A percentile compares a stretch with the other conserved stretches of the same genome.
These are phyloP conservation scores for Biancaea sappan DNA, from an alignment of 306 rosid genomes.

Conservation along the genomic window DNA sequence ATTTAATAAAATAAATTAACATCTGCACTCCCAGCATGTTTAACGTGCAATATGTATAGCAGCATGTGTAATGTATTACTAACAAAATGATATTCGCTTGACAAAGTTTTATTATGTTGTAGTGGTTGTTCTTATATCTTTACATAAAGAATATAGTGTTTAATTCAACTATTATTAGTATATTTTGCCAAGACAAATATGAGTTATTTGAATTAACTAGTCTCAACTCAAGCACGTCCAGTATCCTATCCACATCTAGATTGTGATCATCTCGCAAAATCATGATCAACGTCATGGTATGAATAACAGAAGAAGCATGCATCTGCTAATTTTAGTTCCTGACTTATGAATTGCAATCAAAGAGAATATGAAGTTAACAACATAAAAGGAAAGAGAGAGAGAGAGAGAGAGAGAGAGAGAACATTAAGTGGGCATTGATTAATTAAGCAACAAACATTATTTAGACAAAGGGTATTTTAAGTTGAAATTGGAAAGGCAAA, in stretches of 20 bases:
- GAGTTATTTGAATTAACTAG: slow-evolving; percentile 4
- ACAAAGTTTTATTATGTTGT: not conserved
- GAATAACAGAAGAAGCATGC: not conserved
- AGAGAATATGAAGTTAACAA: not conserved
- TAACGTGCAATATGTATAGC: too few species aligned
- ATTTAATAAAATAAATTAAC: too few species aligned
- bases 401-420: not conserved
- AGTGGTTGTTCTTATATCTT: not conserved
- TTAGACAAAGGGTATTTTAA: not conserved
- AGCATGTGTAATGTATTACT: too few species aligned
- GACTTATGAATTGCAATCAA: not conserved
- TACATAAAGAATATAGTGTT: slow-evolving; percentile 1
- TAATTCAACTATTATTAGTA: slow-evolving; percentile 11
- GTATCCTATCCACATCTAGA: slow-evolving; percentile 11
- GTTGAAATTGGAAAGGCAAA: slow-evolving; percentile 20
- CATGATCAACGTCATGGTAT: not conserved
- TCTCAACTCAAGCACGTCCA: slow-evolving; percentile 1
- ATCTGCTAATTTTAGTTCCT: not conserved
- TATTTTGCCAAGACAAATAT: not conserved
- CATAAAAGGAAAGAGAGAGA: not conserved
- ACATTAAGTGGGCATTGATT: not conserved
- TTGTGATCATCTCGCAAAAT: not conserved
- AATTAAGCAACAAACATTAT: not conserved
- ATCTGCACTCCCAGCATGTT: too few species aligned
- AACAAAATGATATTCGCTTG: not conserved